Base-by-base conservation (phyloP, 306 rosid species). In the Chamaecrista fasciculata region DNA sequence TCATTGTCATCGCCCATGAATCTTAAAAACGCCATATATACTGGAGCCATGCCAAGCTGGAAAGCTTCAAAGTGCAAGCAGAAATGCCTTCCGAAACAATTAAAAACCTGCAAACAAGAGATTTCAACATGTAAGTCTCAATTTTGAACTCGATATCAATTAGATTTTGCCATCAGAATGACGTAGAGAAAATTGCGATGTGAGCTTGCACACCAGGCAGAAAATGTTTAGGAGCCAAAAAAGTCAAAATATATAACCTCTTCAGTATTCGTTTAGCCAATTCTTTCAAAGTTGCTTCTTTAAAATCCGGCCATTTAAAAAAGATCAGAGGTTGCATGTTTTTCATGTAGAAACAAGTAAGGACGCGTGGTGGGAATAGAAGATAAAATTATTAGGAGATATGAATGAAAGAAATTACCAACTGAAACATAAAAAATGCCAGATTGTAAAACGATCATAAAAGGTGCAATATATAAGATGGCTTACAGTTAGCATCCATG, bases 41-140 rank as follows among this genome's bases (percentile, higher is more conserved):
- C 96, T 16, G 95, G 98, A 33, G 88, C 89, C 69, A 77, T 58
- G 0, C 95, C 96, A 28, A 85, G 71, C 79, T 86, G 96, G 79
- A 87, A 92, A 0, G 96, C 96, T 88, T 92, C 98, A 28, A 92
- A 92, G 80, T 92, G 98, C 87, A 92, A 83, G 78, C 98, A 92
- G 71, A 92, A 92, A 39, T 90, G 89, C 53, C 83, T 81, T 68
- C 96, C 98, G 18, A 87, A 92, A 78, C 98, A 86, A 66, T 90
- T 87, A 23, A 92, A 90, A 50, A 92, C 86, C 98, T 92, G 86
- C 58, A 71, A 36, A 55, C 18, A 65, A 69, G 20, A 69, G 11
- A 70, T 53, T 43, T 40, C 44, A 53, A 71, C 57, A 66, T 58
- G 28, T 43, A 15, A 50, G 57, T 63, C 48, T 36, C 51, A 34